Base-by-base conservation (phyloP, 129 eudicot genomes). In the Flaveria linearis region DNA sequence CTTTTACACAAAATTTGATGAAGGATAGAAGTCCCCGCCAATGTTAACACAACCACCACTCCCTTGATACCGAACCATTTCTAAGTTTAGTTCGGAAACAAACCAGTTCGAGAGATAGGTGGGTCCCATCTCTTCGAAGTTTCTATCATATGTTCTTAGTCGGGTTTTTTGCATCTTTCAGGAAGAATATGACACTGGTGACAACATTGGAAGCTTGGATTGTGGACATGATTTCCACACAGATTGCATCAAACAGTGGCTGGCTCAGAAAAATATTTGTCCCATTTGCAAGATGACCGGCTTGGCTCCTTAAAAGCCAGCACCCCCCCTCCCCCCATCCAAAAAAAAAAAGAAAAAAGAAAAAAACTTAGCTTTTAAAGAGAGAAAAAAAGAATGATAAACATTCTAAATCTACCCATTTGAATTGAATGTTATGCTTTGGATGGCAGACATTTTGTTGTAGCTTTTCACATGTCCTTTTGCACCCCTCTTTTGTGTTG, bases 231-330 rank as follows among this genome's bases (percentile, higher is more conserved):
- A 76, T 70, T 81, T 75, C 43, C 85, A 81, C 68, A 76, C 81
- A 61, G 81, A 81, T 51, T 81, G 85, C 81, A 70, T 81, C 39
- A 75, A 39, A 28, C 77, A 81, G 69, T 81, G 85, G 85, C 61
- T 81, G 43, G 56, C 68, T 11, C 81, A 76, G 81, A 81, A 81
- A 76, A 81, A 81, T 14, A 17, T 76, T 39, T 81, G 85, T 39
- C 85, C 85, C 68, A 81, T 81, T 51, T 81, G 85, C 81, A 81
- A 81, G 75, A 80, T 80, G 84, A 66, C 84, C 67, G 84, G 84
- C 67, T 73, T 80, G 46, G 84, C 79, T 45, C 68, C 84, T 53
- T 79, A 2, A 74, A 41, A 14, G n/a, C 9, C 43, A 2, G 3
- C 68, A 9, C 1, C 68, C 15, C 68, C 42, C 20, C 16, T 18